phyloP scores from a whole-genome alignment of 2,329 filamentous ascomycete genomes.

The Colletotrichum limetticola region DNA sequence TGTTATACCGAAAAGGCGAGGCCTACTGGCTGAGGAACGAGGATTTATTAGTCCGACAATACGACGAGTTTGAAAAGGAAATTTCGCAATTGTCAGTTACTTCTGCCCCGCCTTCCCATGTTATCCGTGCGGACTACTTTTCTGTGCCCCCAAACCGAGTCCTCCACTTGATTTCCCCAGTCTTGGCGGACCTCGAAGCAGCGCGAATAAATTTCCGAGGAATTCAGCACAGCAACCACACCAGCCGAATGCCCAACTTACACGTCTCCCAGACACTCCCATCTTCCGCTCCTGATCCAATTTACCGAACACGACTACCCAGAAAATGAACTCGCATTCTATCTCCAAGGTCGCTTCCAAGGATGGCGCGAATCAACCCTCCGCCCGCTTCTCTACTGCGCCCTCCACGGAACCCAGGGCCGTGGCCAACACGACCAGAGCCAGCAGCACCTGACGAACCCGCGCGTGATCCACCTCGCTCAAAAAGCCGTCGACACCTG shows the following conservation, averaged over 20 bases:
- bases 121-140: no score
- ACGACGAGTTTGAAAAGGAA: slow-evolving; percentile 32
- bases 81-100: slow-evolving; percentile 21
- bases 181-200: not conserved
- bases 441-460: not conserved
- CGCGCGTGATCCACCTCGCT: slow-evolving; percentile 21
- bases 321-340: slow-evolving; percentile 32
- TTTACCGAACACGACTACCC: slow-evolving; percentile 22
- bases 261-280: slow-evolving; percentile 20
- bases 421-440: not conserved
- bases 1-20: slow-evolving; percentile 24
- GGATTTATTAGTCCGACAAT: slow-evolving; percentile 22
- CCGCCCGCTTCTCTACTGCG: slow-evolving; percentile 33
- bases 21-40: slow-evolving; percentile 21
- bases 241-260: not conserved
- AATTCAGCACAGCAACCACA: not conserved
- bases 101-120: no score
- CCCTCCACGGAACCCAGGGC: slow-evolving; percentile 16
- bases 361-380: slow-evolving; percentile 34
- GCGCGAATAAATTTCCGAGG: not conserved
- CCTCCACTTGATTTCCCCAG: no score
- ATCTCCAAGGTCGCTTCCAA: slow-evolving; percentile 30
- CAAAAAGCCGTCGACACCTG: slow-evolving; percentile 26
- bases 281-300: slow-evolving; percentile 31
- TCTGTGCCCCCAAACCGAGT: no score